Conservation (phyloP, 2,329 filamentous ascomycete genomes). For the Niveomyces coronatus region DNA sequence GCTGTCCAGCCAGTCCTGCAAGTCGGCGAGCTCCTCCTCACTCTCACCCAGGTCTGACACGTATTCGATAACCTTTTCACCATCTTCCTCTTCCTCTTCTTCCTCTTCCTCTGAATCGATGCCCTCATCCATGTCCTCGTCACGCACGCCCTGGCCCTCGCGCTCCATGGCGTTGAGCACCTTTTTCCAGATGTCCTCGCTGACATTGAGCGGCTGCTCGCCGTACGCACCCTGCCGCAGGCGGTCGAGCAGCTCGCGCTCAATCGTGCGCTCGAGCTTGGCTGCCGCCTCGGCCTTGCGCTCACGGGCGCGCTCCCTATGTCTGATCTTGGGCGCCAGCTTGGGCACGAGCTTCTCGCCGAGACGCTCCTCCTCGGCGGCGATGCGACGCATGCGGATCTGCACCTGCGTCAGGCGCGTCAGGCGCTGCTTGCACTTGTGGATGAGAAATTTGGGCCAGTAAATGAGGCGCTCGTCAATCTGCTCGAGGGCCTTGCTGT, state of each 20-base stretch:
- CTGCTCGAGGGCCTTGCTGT: slow-evolving; percentile 77
- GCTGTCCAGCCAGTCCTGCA: slow-evolving; percentile 88
- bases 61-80: slow-evolving; percentile 77
- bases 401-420: slow-evolving; percentile 87
- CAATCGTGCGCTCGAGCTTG: slow-evolving; percentile 92
- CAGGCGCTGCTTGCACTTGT: slow-evolving; percentile 94
- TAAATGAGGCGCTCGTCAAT: slow-evolving; percentile 81
- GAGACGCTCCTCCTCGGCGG: slow-evolving; percentile 78
- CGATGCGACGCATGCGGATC: slow-evolving; percentile 68
- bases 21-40: slow-evolving; percentile 66
- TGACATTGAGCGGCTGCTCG: slow-evolving; percentile 87
- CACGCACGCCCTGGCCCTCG: slow-evolving; percentile 69
- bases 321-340: slow-evolving; percentile 79
- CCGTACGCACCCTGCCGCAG: slow-evolving; percentile 89
- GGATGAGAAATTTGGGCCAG: slow-evolving; percentile 86
- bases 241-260: slow-evolving; percentile 86
- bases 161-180: slow-evolving; percentile 85
- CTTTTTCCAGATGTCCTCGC: slow-evolving; percentile 94
- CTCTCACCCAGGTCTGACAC: slow-evolving; percentile 84
- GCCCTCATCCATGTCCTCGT: slow-evolving; percentile 82
- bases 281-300: slow-evolving; percentile 72
- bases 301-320: slow-evolving; percentile 65
- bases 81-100: slow-evolving; percentile 57
- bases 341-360: slow-evolving; percentile 84
- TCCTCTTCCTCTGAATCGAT: slow-evolving; percentile 69